phyloP scores from a whole-genome alignment of 2,329 filamentous ascomycete genomes.

The Paecilomyces variotii region DNA sequence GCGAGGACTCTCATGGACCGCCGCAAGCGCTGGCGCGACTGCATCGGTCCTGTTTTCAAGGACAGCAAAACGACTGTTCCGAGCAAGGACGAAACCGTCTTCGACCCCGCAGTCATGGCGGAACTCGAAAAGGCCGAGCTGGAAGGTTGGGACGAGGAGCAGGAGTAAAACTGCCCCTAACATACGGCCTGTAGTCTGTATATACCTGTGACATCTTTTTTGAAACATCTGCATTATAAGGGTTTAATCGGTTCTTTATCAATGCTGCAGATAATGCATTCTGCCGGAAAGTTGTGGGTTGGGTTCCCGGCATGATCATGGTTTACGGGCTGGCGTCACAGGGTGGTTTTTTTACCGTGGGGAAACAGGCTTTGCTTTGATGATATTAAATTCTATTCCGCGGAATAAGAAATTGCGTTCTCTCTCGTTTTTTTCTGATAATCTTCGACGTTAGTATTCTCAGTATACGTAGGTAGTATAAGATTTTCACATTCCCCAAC shows the following conservation, averaged over 20 bases:
- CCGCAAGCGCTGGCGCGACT: constrained; percentile 79
- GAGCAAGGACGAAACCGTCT: constrained; percentile 60
- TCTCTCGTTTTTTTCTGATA: not conserved
- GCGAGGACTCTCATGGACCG: constrained; percentile 91
- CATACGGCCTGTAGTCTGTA: not conserved
- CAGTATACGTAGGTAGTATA: no score
- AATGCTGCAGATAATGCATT: not conserved
- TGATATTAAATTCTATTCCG: not conserved
- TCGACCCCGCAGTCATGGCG: constrained; percentile 64
- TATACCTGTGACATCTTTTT: not conserved
- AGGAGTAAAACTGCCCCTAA: constrained; percentile 42
- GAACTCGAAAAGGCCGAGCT: constrained; percentile 66
- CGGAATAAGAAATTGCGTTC: not conserved
- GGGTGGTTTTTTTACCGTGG: not conserved
- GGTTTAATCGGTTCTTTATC: not conserved
- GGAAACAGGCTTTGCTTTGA: not conserved
- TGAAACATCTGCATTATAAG: not conserved
- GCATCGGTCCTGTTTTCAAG: constrained; percentile 83
- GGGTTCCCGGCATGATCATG: not conserved
- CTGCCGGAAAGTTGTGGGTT: not conserved
- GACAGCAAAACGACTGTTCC: constrained; percentile 73
- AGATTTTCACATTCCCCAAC: no score
- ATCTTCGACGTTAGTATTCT: no score
- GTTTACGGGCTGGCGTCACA: not conserved
- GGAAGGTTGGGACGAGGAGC: constrained; percentile 74